Percentiles rank a stretch among this genome's conserved stretches.
Conservation (phyloP, 2,329 filamentous ascomycete genomes). For the Hirsutella minnesotensis region DNA sequence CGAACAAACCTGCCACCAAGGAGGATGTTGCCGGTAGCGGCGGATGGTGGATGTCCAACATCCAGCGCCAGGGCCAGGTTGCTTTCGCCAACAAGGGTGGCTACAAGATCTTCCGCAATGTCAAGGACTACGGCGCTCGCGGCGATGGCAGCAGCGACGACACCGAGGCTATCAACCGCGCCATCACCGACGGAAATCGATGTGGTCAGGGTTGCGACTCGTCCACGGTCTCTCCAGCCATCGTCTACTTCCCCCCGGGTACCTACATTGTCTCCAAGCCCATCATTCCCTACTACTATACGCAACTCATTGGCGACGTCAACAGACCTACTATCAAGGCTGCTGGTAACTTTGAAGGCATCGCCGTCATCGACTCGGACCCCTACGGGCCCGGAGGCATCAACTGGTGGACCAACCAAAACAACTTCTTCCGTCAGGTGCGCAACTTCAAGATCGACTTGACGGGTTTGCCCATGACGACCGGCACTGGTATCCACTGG, state of each 20-base stretch:
- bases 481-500: constrained; percentile 69
- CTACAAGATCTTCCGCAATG: constrained; percentile 69
- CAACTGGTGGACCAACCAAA: constrained; percentile 73
- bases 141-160: constrained; percentile 66
- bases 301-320: constrained; percentile 75
- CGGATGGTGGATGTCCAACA: constrained; percentile 60
- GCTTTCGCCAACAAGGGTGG: constrained; percentile 37
- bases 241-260: constrained; percentile 86
- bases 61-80: constrained; percentile 56
- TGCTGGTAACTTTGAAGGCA: constrained; percentile 59
- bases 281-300: constrained; percentile 82
- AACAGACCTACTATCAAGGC: constrained; percentile 67
- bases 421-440: constrained; percentile 75
- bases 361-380: constrained; percentile 81
- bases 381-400: constrained; percentile 59
- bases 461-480: constrained; percentile 46
- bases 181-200: constrained; percentile 65
- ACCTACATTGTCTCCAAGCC: constrained; percentile 74
- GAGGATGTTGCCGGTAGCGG: constrained; percentile 17
- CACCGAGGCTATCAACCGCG: constrained; percentile 76
- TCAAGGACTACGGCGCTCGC: constrained; percentile 62
- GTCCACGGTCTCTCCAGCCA: constrained; percentile 66
- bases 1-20: not conserved
- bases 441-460: constrained; percentile 75
- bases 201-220: constrained; percentile 78